Base-by-base conservation (phyloP, 306 rosid genomes). In the Prunus fruticosa region DNA sequence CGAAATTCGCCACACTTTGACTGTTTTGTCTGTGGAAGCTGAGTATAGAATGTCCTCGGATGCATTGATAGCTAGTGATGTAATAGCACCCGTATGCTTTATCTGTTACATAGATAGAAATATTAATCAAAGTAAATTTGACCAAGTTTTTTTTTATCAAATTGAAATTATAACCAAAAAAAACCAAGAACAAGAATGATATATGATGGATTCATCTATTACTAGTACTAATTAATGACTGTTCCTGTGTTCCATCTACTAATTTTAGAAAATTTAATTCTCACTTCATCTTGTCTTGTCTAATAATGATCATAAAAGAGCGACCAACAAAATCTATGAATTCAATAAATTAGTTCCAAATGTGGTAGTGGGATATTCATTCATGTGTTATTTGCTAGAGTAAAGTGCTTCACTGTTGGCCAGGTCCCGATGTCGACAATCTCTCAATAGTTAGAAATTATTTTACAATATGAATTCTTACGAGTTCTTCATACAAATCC, bases 1-100 rank as follows among this genome's bases (percentile, higher is more conserved):
- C 32, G 96, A 87, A 69, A 95, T 84, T 79, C 91, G 62, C 98
- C 97, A 92, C 32, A 89, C 87, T 72, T 92, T 95, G 5, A 95
- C 92, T 38, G 96, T 92, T 82, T 88, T 95, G 65, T 95, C 98
- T 0, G 87, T 43, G 22, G 98, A 95, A 58, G 95, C 91, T 1
- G 98, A 82, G 91, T 95, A 95, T 43, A 95, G 61, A 63, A 95
- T 84, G 84, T 90, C 96, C 67, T 90, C 91, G 19, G 89, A 86
- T 14, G 79, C 84, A 81, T 86, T 89, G 10, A 89, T 80, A 30
- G 97, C 98, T 71, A 95, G 77, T n/a, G 98, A 88, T 45, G 98
- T 90, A 41, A 95, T 88, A 8, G 87, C 76, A 50, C 93, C 97
- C 80, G 83, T 82, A 74, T 95, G 98, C 87, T 90, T 92, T 82